Evolutionary conservation across 441 rosid genomes (phyloP).

Genomic region (Adansonia grandidieri): DNA sequence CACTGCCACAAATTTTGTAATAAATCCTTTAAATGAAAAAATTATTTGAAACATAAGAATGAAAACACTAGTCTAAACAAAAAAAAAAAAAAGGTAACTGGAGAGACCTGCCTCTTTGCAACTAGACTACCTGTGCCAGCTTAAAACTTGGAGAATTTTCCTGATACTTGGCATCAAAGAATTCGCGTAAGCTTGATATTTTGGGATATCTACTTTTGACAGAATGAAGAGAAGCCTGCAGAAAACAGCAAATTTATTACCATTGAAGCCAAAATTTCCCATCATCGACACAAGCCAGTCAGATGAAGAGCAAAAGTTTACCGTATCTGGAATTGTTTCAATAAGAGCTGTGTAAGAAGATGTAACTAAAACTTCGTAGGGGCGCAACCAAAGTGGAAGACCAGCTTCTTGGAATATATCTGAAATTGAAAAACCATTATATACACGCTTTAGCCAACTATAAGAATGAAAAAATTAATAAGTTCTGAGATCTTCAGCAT

Average conservation of each 20-base stretch:
- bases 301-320: conserved; percentile 32
- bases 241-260: conserved; percentile 25
- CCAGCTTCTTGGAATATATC: conserved; percentile 99
- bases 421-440: conserved; percentile 41
- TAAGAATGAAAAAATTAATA: conserved; percentile 8
- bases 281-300: not conserved
- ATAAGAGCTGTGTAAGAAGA: conserved; percentile 99
- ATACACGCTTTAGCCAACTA: conserved; percentile 23
- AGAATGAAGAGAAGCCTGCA: conserved; percentile 98
- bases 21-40: not conserved
- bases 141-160: conserved; percentile 89
- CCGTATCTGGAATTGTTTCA: conserved; percentile 98
- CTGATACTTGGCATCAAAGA: conserved; percentile 84
- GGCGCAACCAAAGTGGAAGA: conserved; percentile 97
- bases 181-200: conserved; percentile 84
- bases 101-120: conserved; percentile 16
- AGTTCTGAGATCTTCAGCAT: not conserved
- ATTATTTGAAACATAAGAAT: not conserved
- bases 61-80: not conserved
- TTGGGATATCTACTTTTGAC: conserved; percentile 93
- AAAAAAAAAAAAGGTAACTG: too few species aligned
- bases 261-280: conserved; percentile 20
- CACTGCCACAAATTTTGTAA: not conserved
- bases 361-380: conserved; percentile 92
- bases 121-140: conserved; percentile 83